Conservation (phyloP, 225 moss, liverwort and hornwort species). For the Pseudoscleropodium purum region DNA sequence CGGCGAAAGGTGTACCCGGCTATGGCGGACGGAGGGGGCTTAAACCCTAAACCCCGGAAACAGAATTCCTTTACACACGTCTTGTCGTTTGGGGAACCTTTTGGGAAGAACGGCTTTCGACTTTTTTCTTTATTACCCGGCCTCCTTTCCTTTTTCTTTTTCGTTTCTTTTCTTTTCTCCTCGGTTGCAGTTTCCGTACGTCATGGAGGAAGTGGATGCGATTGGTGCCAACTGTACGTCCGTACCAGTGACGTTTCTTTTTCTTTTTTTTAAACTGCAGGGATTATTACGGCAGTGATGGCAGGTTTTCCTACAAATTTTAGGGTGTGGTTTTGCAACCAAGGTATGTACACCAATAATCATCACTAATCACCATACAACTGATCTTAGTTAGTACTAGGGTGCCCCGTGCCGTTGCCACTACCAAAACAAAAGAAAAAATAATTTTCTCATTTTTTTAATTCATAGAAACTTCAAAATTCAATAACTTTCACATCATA, state of each 20-base stretch:
- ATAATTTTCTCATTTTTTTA: too few relatives aligned
- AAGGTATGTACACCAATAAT: not conserved
- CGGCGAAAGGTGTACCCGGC: not conserved
- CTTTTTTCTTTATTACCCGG: not conserved
- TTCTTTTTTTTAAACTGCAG: too few relatives aligned
- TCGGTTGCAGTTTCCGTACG: not conserved
- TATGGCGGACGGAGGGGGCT: not conserved
- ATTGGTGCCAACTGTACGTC: not conserved
- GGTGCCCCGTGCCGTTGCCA: too few relatives aligned
- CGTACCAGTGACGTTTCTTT: not conserved
- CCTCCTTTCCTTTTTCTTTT: not conserved
- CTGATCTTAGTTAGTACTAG: not conserved
- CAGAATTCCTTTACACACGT: too few relatives aligned
- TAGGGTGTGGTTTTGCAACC: not conserved
- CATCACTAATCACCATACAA: not conserved
- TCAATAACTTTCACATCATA: too few relatives aligned
- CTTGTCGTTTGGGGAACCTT: not conserved
- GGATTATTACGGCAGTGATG: not conserved
- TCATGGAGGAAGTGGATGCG: not conserved
- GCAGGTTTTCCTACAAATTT: not conserved
- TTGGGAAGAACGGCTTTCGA: not conserved
- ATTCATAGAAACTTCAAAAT: too few relatives aligned
- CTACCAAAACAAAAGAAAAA: too few relatives aligned
- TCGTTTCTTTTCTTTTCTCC: not conserved
- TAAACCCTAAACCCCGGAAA: not conserved